These are phyloP conservation scores for Claviceps sp. DNA, from an alignment of 2,329 filamentous ascomycete species.

Conservation along the genomic window DNA sequence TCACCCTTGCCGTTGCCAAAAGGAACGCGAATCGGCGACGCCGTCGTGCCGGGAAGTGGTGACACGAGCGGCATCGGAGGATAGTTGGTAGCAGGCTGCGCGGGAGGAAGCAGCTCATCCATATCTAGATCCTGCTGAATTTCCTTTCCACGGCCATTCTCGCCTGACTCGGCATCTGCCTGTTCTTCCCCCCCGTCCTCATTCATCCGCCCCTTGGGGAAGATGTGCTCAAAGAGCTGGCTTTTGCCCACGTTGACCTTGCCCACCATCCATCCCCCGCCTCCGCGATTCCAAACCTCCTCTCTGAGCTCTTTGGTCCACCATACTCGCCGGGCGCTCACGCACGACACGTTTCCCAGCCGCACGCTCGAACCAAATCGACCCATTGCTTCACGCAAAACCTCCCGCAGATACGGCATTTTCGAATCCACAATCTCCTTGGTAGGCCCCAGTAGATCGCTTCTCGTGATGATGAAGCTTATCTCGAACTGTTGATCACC, in stretches of 20 bases:
- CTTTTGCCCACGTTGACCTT: slow-evolving; percentile 98
- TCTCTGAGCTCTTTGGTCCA: slow-evolving; percentile 82
- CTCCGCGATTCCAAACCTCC: slow-evolving; percentile 70
- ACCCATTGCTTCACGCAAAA: slow-evolving; percentile 65
- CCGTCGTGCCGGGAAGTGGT: slow-evolving; percentile 80
- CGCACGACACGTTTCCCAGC: slow-evolving; percentile 75
- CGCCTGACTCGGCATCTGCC: too few species aligned
- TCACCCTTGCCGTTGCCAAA: slow-evolving; percentile 81
- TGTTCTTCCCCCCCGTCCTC: slow-evolving; percentile 6
- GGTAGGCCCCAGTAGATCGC: slow-evolving; percentile 71
- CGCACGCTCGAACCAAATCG: slow-evolving; percentile 54
- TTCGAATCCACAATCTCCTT: slow-evolving; percentile 74
- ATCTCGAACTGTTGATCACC: slow-evolving; percentile 60
- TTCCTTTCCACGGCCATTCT: background rate
- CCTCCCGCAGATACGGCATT: slow-evolving; percentile 71
- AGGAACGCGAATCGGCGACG: slow-evolving; percentile 83
- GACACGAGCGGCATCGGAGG: slow-evolving; percentile 81
- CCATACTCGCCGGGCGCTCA: slow-evolving; percentile 79
- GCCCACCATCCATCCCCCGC: slow-evolving; percentile 91
- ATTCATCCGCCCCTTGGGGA: slow-evolving; percentile 57
- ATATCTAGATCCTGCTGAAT: slow-evolving; percentile 21
- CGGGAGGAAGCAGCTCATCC: slow-evolving; percentile 58
- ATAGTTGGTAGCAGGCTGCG: slow-evolving; percentile 58
- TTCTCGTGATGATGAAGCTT: slow-evolving; percentile 81
- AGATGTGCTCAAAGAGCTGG: slow-evolving; percentile 74